Conservation (phyloP, 2,329 filamentous ascomycete species). For the Ilyonectria destructans region DNA sequence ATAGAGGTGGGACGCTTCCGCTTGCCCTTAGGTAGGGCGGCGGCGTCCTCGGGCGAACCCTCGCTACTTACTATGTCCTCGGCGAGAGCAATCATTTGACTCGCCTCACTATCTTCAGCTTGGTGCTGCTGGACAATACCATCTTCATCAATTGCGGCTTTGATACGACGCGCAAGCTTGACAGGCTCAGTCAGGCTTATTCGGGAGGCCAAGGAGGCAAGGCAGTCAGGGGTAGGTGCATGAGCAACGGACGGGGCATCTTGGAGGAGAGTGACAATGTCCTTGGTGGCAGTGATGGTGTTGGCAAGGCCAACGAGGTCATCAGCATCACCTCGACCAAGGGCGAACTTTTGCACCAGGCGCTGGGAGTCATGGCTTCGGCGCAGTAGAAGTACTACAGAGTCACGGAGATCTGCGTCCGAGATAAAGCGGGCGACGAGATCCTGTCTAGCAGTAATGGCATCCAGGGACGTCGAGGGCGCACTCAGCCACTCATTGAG, state of each 20-base stretch:
- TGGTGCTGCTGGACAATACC: constrained; percentile 87
- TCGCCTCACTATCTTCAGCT: constrained; percentile 80
- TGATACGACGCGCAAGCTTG: constrained; percentile 80
- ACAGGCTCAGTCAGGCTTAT: constrained; percentile 79
- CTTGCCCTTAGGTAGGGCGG: constrained; percentile 70
- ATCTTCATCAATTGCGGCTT: constrained; percentile 91
- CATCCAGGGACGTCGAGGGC: constrained; percentile 87
- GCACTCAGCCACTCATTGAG: constrained; percentile 90
- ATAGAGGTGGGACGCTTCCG: constrained; percentile 65
- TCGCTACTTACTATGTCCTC: constrained; percentile 80
- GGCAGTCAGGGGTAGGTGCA: constrained; percentile 51
- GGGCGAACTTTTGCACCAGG: constrained; percentile 92
- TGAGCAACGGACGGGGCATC: constrained; percentile 38
- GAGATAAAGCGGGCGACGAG: constrained; percentile 84
- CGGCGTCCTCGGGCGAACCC: constrained; percentile 71
- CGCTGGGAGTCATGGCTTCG: constrained; percentile 89
- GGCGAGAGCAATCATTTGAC: constrained; percentile 80
- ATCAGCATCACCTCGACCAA: constrained; percentile 92
- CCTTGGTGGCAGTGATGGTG: constrained; percentile 83
- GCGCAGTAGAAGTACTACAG: constrained; percentile 77
- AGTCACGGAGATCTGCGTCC: constrained; percentile 78
- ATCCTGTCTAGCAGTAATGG: constrained; percentile 86
- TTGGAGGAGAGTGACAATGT: constrained; percentile 70
- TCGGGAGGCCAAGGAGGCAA: constrained; percentile 66
- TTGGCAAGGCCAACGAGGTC: constrained; percentile 88